These are phyloP conservation scores for Fagopyrum homotropicum DNA, from an alignment of 148 eudicot species.

Conservation along the genomic window DNA sequence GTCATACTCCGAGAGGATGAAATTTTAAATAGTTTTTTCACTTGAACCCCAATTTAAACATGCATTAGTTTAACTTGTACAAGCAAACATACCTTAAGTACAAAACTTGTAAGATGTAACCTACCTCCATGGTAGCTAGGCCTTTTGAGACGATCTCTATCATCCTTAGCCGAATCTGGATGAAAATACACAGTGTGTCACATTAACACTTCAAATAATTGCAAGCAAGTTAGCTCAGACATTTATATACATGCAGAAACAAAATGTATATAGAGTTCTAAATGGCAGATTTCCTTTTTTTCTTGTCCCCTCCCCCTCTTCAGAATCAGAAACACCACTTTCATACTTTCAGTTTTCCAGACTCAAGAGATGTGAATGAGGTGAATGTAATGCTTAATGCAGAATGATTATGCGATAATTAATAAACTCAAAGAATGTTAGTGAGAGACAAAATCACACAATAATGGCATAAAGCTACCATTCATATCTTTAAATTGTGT, in stretches of 20 bases:
- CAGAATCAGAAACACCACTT: background rate
- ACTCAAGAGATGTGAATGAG: background rate
- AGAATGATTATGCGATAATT: background rate
- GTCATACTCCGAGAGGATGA: too few species aligned
- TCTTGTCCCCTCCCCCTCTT: background rate
- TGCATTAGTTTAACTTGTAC: too few species aligned
- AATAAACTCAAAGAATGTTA: background rate
- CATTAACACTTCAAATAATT: background rate
- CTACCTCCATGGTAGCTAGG: constrained; percentile 81
- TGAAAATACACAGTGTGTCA: constrained; percentile 4
- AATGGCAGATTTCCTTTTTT: background rate
- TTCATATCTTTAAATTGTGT: background rate
- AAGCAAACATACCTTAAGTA: too few species aligned
- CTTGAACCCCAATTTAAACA: too few species aligned
- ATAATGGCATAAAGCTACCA: background rate
- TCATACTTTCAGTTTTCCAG: constrained; percentile 4
- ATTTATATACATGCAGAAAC: background rate
- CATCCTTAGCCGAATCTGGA: constrained; percentile 82
- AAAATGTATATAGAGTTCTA: background rate
- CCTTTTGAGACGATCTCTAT: constrained; percentile 88
- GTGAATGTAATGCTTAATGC: background rate
- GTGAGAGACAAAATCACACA: background rate
- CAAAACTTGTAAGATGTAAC: background rate
- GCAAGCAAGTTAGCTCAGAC: background rate
- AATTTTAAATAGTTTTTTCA: too few species aligned